A percentile compares a stretch with the other conserved stretches of the same genome.
These are phyloP conservation scores for Penicillium coprophilum DNA, from an alignment of 495 filamentous ascomycete genomes.

Conservation along the genomic window DNA sequence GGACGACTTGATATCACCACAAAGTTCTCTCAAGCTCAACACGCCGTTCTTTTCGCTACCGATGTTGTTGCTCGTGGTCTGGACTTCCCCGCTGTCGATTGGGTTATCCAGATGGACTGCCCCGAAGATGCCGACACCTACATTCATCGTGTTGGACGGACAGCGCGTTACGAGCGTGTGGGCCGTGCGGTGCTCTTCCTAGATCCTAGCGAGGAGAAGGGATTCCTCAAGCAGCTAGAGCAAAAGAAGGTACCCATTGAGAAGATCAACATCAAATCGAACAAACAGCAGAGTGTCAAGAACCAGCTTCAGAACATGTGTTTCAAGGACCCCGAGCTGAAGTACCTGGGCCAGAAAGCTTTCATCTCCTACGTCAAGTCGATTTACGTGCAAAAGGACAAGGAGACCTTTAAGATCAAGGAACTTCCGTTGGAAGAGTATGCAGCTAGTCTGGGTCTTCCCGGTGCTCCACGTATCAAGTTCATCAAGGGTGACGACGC, in stretches of 20 bases:
- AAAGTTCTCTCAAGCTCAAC: constrained; percentile 73
- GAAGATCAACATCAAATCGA: constrained; percentile 77
- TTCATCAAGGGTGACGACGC: constrained; percentile 85
- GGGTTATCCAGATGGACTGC: constrained; percentile 94
- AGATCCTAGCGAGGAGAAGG: constrained; percentile 85
- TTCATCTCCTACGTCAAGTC: constrained; percentile 86
- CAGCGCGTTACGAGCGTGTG: constrained; percentile 85
- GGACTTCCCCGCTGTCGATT: constrained; percentile 96
- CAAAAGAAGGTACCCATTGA: constrained; percentile 86
- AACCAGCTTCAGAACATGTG: constrained; percentile 86
- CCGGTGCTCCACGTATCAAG: constrained; percentile 86
- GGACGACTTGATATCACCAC: constrained; percentile 82
- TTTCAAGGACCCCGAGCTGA: constrained; percentile 91
- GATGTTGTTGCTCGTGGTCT: constrained; percentile 92
- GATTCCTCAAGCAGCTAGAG: constrained; percentile 77
- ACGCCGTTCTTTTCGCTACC: constrained; percentile 88
- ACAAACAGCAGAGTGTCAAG: constrained; percentile 84
- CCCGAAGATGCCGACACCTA: constrained; percentile 97
- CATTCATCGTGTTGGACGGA: constrained; percentile 93
- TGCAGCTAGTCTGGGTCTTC: constrained; percentile 80
- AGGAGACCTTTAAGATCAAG: constrained; percentile 82
- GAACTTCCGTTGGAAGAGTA: constrained; percentile 81
- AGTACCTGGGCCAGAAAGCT: constrained; percentile 94
- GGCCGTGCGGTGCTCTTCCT: constrained; percentile 90
- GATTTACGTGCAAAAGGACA: constrained; percentile 85